Evolutionary conservation across 306 rosid genomes (phyloP).

Genomic region (Chamaecrista fasciculata): DNA sequence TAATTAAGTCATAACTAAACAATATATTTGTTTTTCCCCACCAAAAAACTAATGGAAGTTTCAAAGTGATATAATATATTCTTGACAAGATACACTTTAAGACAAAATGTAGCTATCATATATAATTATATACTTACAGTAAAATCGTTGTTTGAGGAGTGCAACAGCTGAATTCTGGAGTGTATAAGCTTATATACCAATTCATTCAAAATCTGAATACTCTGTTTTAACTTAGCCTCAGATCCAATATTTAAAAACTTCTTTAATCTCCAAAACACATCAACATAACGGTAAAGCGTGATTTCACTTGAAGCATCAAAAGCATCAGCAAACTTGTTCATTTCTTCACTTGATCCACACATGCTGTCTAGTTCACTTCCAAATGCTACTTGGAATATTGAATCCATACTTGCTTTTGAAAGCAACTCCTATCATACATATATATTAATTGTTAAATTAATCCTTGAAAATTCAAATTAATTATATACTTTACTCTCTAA

Average conservation of each 20-base stretch:
- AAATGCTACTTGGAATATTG: constrained; percentile 77
- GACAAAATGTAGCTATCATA: no score
- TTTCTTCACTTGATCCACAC: constrained; percentile 81
- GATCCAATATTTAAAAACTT: constrained; percentile 66
- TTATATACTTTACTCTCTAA: no score
- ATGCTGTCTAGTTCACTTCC: constrained; percentile 72
- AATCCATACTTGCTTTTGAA: constrained; percentile 64
- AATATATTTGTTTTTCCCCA: no score
- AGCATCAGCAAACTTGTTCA: constrained; percentile 51
- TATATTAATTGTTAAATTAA: no score
- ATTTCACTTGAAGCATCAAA: constrained; percentile 63
- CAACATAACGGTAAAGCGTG: constrained; percentile 61
- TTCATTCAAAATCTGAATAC: constrained; percentile 40
- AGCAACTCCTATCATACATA: constrained; percentile 57
- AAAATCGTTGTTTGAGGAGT: constrained; percentile 35
- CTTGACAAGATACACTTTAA: no score
- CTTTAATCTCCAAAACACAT: constrained; percentile 70
- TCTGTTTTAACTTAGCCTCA: constrained; percentile 50
- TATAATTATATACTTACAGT: constrained; percentile 50
- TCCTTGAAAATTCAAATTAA: no score
- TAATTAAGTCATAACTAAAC: no score
- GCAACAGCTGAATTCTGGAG: constrained; percentile 46
- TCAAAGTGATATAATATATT: no score
- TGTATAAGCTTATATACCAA: constrained; percentile 56
- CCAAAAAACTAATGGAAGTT: no score